Evolutionary conservation across 2,329 filamentous ascomycete genomes (phyloP).

Genomic region (Fusarium irregulare): DNA sequence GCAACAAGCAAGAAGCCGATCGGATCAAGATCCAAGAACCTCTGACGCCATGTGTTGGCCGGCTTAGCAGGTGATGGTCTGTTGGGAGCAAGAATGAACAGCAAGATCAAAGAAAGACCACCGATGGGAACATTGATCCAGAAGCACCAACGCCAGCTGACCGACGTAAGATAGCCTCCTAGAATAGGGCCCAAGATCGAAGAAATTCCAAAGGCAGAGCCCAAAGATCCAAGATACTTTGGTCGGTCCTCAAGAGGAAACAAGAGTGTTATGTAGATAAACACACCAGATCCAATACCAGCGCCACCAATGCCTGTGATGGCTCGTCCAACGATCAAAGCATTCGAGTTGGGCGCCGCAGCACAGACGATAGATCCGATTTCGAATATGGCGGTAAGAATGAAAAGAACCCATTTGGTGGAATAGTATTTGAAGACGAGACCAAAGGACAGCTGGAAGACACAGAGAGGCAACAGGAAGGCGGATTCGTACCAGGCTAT

Average conservation of each 20-base stretch:
- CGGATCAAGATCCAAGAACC: slow-evolving; percentile 19
- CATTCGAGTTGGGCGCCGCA: slow-evolving; percentile 18
- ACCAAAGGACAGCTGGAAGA: slow-evolving; percentile 27
- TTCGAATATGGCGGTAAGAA: slow-evolving; percentile 10
- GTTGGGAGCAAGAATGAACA: slow-evolving; percentile 3
- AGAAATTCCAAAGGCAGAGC: slow-evolving; percentile 7
- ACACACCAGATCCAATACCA: slow-evolving; percentile 19
- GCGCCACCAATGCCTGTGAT: slow-evolving; percentile 27
- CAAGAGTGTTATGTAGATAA: slow-evolving; percentile 13
- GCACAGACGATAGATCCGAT: slow-evolving; percentile 19
- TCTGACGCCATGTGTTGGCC: slow-evolving; percentile 11
- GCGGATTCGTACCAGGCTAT: slow-evolving; percentile 31
- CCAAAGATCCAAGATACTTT: slow-evolving; percentile 5
- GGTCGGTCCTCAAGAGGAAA: slow-evolving; percentile 22
- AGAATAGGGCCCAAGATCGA: slow-evolving; percentile 23
- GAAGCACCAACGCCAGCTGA: slow-evolving; percentile 33
- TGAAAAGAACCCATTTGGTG: slow-evolving; percentile 21
- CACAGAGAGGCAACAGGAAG: slow-evolving; percentile 27
- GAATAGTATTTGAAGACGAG: slow-evolving; percentile 33
- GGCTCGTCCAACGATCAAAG: slow-evolving; percentile 15
- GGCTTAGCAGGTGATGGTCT: slow-evolving; percentile 2
- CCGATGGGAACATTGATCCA: slow-evolving; percentile 32
- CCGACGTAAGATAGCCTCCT: slow-evolving; percentile 20
- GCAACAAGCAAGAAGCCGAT: slow-evolving; percentile 14
- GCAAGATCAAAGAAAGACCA: slow-evolving; percentile 2